Percentiles rank a stretch among this genome's conserved stretches.
Evolutionary conservation across 352 stramenopile species (phyloP).

Genomic region (Phytophthora sojae): DNA sequence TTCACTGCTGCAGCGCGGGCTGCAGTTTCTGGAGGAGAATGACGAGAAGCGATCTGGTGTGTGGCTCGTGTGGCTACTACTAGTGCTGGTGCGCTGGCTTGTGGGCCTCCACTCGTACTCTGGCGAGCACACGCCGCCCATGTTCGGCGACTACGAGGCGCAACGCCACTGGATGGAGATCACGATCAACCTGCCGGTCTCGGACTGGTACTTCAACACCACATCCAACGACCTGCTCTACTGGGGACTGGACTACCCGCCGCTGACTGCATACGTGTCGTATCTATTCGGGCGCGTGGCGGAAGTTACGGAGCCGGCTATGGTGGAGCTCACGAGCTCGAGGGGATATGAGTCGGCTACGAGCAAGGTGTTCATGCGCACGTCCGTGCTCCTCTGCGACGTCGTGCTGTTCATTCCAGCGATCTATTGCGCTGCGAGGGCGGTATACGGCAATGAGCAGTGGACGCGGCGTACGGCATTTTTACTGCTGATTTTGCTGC

Average conservation of each 20-base stretch:
- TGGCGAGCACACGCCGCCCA: slow-evolving; percentile 71
- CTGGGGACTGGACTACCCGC: slow-evolving; percentile 99
- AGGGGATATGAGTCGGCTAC: slow-evolving; percentile 87
- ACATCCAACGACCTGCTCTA: slow-evolving; percentile 94
- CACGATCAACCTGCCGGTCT: slow-evolving; percentile 92
- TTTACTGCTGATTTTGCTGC: slow-evolving; percentile 76
- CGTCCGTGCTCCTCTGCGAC: slow-evolving; percentile 94
- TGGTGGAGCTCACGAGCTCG: slow-evolving; percentile 84
- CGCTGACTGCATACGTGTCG: slow-evolving; percentile 94
- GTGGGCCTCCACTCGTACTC: slow-evolving; percentile 88
- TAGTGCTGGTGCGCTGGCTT: slow-evolving; percentile 77
- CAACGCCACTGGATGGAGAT: slow-evolving; percentile 99
- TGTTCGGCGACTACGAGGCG: slow-evolving; percentile 98
- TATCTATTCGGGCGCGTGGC: slow-evolving; percentile 84
- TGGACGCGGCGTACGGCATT: slow-evolving; percentile 71
- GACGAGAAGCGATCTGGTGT: slow-evolving; percentile 50
- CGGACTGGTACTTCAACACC: slow-evolving; percentile 96
- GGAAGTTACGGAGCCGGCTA: slow-evolving; percentile 78
- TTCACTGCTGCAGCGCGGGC: slow-evolving; percentile 51
- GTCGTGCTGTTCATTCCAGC: slow-evolving; percentile 90
- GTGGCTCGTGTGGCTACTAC: slow-evolving; percentile 61
- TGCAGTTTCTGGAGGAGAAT: slow-evolving; percentile 68
- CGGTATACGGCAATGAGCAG: slow-evolving; percentile 56
- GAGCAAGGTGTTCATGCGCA: slow-evolving; percentile 93
- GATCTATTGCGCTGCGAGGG: slow-evolving; percentile 51